Conservation (phyloP, 208 protist genomes). For the Acanthamoeba rhysodes region DNA sequence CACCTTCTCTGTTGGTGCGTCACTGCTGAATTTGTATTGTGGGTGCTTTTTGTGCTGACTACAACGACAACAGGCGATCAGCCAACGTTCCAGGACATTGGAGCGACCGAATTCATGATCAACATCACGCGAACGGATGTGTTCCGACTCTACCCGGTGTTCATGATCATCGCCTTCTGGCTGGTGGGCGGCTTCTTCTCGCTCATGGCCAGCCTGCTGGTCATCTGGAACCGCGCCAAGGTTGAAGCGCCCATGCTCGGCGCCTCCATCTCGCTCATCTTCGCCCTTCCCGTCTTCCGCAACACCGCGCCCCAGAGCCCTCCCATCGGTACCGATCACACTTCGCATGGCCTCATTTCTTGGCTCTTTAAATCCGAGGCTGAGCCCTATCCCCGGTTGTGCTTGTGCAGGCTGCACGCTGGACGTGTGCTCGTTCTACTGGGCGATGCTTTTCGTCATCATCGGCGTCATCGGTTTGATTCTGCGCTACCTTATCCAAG, state of each 20-base stretch:
- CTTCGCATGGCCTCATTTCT: too few relatives aligned
- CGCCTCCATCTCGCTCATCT: conserved; percentile 21
- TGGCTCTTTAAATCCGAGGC: too few relatives aligned
- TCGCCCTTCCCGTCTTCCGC: conserved; percentile 31
- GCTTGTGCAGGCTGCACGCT: conserved; percentile 46
- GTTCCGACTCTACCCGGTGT: conserved; percentile 59
- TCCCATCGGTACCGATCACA: conserved; percentile 6
- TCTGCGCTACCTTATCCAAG: conserved; percentile 21
- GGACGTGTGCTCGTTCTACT: conserved; percentile 65
- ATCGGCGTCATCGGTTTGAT: conserved; percentile 21
- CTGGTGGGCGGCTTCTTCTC: conserved; percentile 31
- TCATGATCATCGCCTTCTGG: conserved; percentile 40
- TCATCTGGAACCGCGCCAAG: conserved; percentile 46
- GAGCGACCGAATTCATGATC: background rate
- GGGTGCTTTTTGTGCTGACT: background rate
- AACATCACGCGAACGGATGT: background rate
- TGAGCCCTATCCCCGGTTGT: too few relatives aligned
- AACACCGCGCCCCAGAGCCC: conserved; percentile 68
- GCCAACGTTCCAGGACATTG: background rate
- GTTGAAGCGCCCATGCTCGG: conserved; percentile 20
- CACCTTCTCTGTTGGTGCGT: background rate
- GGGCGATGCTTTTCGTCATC: conserved; percentile 40
- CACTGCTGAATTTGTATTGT: background rate
- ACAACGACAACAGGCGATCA: background rate
- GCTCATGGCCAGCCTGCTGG: background rate